phyloP scores from a whole-genome alignment of 2,329 filamentous ascomycete species.

The Aspergillus sp. region DNA sequence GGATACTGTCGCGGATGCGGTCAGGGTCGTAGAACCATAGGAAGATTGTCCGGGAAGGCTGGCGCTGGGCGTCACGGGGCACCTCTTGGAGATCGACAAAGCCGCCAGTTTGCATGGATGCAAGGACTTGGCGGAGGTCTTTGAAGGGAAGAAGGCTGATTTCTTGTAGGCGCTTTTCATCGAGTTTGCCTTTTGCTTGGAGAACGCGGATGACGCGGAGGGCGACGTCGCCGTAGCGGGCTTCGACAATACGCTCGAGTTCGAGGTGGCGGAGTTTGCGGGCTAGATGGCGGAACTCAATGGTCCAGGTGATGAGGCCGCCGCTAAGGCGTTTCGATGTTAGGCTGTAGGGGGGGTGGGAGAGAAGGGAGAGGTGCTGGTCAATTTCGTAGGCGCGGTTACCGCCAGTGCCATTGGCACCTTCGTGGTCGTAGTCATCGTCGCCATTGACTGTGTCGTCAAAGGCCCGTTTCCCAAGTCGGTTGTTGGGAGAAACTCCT shows the following conservation, averaged over 20 bases:
- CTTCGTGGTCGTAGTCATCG: conserved; percentile 54
- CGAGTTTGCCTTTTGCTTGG: conserved; percentile 85
- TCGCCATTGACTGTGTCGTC: conserved; percentile 43
- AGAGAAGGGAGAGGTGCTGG: conserved; percentile 55
- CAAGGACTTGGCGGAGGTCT: conserved; percentile 82
- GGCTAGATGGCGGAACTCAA: conserved; percentile 78
- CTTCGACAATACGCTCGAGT: conserved; percentile 78
- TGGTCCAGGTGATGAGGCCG: conserved; percentile 75
- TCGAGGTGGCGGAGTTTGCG: conserved; percentile 74
- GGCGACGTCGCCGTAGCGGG: conserved; percentile 75
- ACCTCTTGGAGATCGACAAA: conserved; percentile 93
- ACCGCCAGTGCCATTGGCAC: conserved; percentile 39
- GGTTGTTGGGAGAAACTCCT: conserved; percentile 30
- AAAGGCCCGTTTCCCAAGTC: conserved; percentile 38
- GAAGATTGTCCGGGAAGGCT: conserved; percentile 83
- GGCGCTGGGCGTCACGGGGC: conserved; percentile 80
- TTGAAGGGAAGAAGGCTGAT: conserved; percentile 82
- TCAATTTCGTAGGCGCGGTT: conserved; percentile 42
- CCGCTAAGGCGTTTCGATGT: conserved; percentile 41
- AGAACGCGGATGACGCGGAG: conserved; percentile 85
- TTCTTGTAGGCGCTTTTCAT: conserved; percentile 84
- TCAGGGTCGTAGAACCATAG: conserved; percentile 89
- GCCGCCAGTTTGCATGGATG: conserved; percentile 82
- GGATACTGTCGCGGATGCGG: conserved; percentile 68
- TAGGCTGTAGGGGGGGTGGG: conserved; percentile 46